Conservation (phyloP, 1,284 basidiomycete species). For the Waitea zeae region DNA sequence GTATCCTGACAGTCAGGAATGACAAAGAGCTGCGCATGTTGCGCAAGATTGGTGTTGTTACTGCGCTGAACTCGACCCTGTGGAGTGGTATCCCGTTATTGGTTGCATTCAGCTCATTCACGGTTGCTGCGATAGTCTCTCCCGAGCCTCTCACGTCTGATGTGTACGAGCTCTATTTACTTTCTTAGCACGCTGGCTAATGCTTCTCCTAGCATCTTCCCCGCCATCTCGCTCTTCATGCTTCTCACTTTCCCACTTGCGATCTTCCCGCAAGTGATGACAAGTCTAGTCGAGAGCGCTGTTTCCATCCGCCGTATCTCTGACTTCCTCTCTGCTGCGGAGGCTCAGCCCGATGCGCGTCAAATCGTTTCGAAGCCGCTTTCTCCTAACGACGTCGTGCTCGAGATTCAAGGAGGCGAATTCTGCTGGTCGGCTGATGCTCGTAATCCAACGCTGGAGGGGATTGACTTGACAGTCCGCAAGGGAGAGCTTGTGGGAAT, state of each 20-base stretch:
- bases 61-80: constrained; percentile 40
- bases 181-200: neutral
- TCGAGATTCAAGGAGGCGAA: constrained; percentile 58
- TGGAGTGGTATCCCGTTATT: constrained; percentile 59
- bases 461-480: constrained; percentile 56
- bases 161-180: constrained; percentile 1
- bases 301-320: constrained; percentile 77
- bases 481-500: constrained; percentile 84
- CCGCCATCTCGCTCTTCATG: constrained; percentile 86
- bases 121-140: constrained; percentile 59
- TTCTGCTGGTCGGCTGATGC: constrained; percentile 59
- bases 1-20: constrained; percentile 66
- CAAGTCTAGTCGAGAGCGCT: constrained; percentile 68
- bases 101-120: constrained; percentile 82
- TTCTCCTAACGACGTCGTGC: constrained; percentile 45
- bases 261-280: constrained; percentile 56
- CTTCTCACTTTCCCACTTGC: constrained; percentile 79
- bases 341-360: constrained; percentile 67
- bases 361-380: constrained; percentile 27
- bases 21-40: constrained; percentile 74
- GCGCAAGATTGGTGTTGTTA: constrained; percentile 61
- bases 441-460: constrained; percentile 50
- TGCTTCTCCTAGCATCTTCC: constrained; percentile 72
- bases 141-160: constrained; percentile 71
- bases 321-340: constrained; percentile 61